phyloP scores from a whole-genome alignment of 2,329 filamentous ascomycete genomes.

The Dothistroma pini region DNA sequence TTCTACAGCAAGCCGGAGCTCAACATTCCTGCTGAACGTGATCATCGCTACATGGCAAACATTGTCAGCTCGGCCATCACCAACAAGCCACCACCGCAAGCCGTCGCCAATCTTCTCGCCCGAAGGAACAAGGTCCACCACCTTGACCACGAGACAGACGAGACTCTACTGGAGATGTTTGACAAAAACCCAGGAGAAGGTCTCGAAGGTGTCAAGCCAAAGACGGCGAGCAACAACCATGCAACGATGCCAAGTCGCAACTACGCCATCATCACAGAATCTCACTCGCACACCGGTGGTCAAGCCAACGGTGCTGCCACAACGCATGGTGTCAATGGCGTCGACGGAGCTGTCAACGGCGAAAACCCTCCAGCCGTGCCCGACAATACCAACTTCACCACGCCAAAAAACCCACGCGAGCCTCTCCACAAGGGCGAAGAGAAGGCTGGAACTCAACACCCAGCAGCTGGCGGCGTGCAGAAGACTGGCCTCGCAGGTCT shows the following conservation, averaged over 20 bases:
- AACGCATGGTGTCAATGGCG: constrained; percentile 24
- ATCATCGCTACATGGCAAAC: constrained; percentile 63
- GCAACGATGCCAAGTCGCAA: constrained; percentile 76
- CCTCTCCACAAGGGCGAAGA: constrained; percentile 73
- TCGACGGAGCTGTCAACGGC: constrained; percentile 23
- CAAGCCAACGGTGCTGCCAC: constrained; percentile 26
- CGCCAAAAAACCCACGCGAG: constrained; percentile 58
- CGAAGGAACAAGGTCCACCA: constrained; percentile 64
- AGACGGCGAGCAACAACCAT: constrained; percentile 71
- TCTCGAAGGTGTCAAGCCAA: constrained; percentile 46
- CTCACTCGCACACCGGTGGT: constrained; percentile 29
- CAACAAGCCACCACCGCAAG: constrained; percentile 63
- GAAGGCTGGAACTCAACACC: constrained; percentile 73
- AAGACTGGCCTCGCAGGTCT: constrained; percentile 43
- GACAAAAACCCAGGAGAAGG: constrained; percentile 53
- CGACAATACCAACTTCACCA: constrained; percentile 40
- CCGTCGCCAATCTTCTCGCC: constrained; percentile 62
- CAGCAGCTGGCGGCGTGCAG: constrained; percentile 55
- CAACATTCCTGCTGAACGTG: constrained; percentile 54
- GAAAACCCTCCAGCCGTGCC: constrained; percentile 9
- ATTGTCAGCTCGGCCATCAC: constrained; percentile 63
- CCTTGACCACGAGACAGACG: constrained; percentile 59
- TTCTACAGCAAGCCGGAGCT: constrained; percentile 61
- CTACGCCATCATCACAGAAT: constrained; percentile 61
- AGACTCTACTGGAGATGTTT: constrained; percentile 61